phyloP scores from a whole-genome alignment of 305 asterid species.

The Fraxinus nigra region DNA sequence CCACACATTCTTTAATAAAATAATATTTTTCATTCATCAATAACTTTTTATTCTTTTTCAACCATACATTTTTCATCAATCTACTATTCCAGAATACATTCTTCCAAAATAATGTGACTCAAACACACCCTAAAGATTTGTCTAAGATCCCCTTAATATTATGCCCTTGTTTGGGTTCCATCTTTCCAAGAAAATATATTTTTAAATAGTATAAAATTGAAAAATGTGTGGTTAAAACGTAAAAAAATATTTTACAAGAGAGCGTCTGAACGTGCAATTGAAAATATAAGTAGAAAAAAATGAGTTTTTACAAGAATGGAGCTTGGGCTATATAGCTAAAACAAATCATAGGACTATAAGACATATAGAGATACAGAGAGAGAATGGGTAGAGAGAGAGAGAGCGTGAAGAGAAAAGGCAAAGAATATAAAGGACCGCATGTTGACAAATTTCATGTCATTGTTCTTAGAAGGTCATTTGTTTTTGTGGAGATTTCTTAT shows the following conservation, averaged over 20 bases:
- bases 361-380: slow-evolving; percentile 1
- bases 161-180: not conserved
- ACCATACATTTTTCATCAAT: no score
- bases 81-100: no score
- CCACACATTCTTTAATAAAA: no score
- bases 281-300: no score
- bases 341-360: slow-evolving; percentile 16
- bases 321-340: not conserved
- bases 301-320: not conserved
- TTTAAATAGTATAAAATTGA: not conserved
- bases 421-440: slow-evolving; percentile 80
- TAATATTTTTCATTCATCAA: no score
- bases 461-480: slow-evolving; percentile 82
- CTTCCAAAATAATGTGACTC: no score
- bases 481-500: slow-evolving; percentile 77
- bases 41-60: no score
- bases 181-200: no score
- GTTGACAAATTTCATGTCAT: slow-evolving; percentile 94
- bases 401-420: slow-evolving; percentile 42
- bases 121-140: not conserved
- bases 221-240: no score
- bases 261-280: no score
- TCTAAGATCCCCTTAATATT: not conserved
- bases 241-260: no score
- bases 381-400: not conserved